Evolutionary conservation across 495 filamentous ascomycete genomes (phyloP), one percentile per base, ranked within the genome.

Genomic region (Bacidia gigantensis): DNA sequence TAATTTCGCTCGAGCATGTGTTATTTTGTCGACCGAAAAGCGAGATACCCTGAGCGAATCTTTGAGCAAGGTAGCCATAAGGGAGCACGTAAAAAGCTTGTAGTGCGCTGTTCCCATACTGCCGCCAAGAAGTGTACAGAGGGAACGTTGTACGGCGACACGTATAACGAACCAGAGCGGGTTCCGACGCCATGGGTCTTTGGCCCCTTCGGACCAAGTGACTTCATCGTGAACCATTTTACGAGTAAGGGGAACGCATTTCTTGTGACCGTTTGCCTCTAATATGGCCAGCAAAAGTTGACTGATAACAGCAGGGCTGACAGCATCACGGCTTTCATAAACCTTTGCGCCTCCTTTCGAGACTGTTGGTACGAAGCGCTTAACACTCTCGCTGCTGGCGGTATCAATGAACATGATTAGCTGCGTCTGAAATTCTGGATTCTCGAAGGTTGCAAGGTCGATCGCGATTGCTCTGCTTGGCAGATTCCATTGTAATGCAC

Each of bases 161-260:
- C 81, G 71, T 11, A 83, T 60, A 0, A 80, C 66, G 2, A 85
- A 73, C 75, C 76, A 84, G 38, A 70, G 66, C 0, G 81, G 70
- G 11, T 60, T 63, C 29, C 80, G 62, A 21, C 79, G 68, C 80
- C 80, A 84, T 0, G 80, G 79, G 3, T 66, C 62, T 18, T 68
- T 55, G 5, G 67, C 64, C 3, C 67, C 58, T 11, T 65, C 52
- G 2, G 10, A 21, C 62, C 70, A 69, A 49, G 65, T 70, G 0
- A 82, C 73, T 21, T 80, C 78, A 50, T 84, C 80, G 1, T 73
- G 70, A 3, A 82, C 65, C n/a, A 70, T 67, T 62, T 84, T 84
- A 10, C 68, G 66, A 2, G 78, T 61, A 0, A 65, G 14, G 0
- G 65, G 63, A 0, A 66, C 51, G 41, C 57, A 46, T 2, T 64